Evolutionary conservation across 202 grass and related monocot species (phyloP), one percentile per base, ranked within the genome.

Genomic region (Schoenoplectus tabernaemontani): DNA sequence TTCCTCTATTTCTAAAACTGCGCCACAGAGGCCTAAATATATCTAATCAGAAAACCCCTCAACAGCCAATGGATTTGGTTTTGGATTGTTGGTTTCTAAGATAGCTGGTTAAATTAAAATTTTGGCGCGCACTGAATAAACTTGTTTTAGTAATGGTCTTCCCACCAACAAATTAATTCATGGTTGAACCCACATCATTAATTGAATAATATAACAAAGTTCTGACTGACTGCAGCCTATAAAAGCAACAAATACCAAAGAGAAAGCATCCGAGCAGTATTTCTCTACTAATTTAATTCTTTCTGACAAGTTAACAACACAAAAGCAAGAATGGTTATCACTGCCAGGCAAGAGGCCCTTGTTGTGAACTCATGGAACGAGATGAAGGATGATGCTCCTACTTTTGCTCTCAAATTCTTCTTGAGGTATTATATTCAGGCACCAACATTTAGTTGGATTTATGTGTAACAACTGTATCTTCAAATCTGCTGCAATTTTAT

Each of bases 311-410:
- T 51, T 48, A 51, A 51, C 13, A 37, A n/a, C 5, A 74, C 43
- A 53, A 4, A 11, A 76, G 44, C 48, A 56, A 78, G 36, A 36
- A 78, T 78, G 73, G 50, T 77, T 38, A 77, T 77, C 47, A 77
- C 30, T 37, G 51, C 74, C n/a, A 78, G 59, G 34, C 73, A 77
- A 77, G 74, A 78, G 50, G 28, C 30, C 5, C 74, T 78, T 48
- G 67, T 71, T 71, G 67, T 48, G 39, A 71, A 42, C 15, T 73
- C 69, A 53, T 73, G 69, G 44, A 78, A 60, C 13, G 54, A 78
- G 13, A 78, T 57, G 58, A 78, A 62, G n/a, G 50, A 78, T 78
- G 75, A 78, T 59, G 75, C 75, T 32, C 75, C 75, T 12, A 60
- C 54, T 60, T 78, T 78, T 60, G 74, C 50, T n/a, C 44, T 73